These are phyloP conservation scores for Perilla frutescens DNA, from an alignment of 257 asterid genomes.

Conservation along the genomic window DNA sequence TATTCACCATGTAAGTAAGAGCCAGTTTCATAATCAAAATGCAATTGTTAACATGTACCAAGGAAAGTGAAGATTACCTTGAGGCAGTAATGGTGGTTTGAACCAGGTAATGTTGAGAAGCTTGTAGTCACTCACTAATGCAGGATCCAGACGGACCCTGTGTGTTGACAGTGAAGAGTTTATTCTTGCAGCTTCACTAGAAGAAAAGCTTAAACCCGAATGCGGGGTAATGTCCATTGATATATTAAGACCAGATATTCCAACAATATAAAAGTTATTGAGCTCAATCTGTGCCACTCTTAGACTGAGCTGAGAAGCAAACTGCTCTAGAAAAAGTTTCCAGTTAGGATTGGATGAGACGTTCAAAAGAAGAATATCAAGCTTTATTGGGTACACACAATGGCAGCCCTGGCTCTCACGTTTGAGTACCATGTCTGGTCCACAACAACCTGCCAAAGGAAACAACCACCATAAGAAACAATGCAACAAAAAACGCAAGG, in stretches of 20 bases:
- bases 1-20: constrained; percentile 17
- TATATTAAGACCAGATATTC: constrained; percentile 80
- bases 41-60: constrained; percentile 13
- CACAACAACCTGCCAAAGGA: constrained; percentile 78
- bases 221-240: constrained; percentile 93
- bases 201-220: constrained; percentile 71
- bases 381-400: constrained; percentile 86
- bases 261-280: constrained; percentile 79
- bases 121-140: constrained; percentile 78
- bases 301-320: constrained; percentile 73
- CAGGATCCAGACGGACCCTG: constrained; percentile 71
- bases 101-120: constrained; percentile 89
- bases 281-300: constrained; percentile 89
- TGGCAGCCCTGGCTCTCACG: constrained; percentile 80
- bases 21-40: not conserved
- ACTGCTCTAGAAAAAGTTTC: constrained; percentile 75
- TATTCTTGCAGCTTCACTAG: constrained; percentile 67
- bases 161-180: constrained; percentile 67
- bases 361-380: constrained; percentile 83
- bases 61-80: constrained; percentile 56
- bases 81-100: constrained; percentile 62
- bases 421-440: constrained; percentile 78
- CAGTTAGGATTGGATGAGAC: constrained; percentile 84
- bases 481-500: not conserved
- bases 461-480: constrained; percentile 22